Base-by-base conservation (phyloP, 768 basidiomycete genomes). In the Psilocybe subaeruginosa region DNA sequence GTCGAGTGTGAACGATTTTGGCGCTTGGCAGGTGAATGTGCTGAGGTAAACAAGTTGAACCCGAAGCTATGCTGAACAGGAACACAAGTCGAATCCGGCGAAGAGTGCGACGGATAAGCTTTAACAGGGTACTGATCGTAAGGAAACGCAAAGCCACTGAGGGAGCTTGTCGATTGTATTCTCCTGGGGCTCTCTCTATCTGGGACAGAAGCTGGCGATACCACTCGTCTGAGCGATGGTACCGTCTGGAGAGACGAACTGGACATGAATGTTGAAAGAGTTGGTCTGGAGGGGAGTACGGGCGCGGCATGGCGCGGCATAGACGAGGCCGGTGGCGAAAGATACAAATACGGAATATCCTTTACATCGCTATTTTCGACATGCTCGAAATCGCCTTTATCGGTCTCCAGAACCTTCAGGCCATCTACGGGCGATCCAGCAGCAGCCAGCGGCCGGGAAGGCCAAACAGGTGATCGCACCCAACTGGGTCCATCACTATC, bases 401-500 rank as follows among this genome's bases (percentile, higher is more conserved):
- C 64, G 8, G 31, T 59, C 29, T 62, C 51, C n/a, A 35, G 6
- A 5, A 35, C 8, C 30, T 53, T 53, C 5, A 53, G 11, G 33
- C 30, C 29, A 27, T 53, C 66, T 64, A 19, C 54, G 9, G 50
- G 54, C 43, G 54, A 57, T 67, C 23, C 68, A 61, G 27, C 67
- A 66, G 41, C 41, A 43, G 41, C 41, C n/a, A 43, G 41, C 17
- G 64, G 59, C 49, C 62, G 68, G 11, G 71, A 41, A 8, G 65
- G 61, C 69, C 73, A 76, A 16, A 68, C 59, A 33, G 74, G 74
- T 37, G 77, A 74, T 35, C 70, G 74, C 9, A 80, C 77, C 87
- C 87, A 89, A 68, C 86, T 87, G 4, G 84, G 77, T 12, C 79
- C 76, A 27, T 75, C 74, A 35, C 75, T 69, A 48, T 64, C 61